A percentile compares a stretch with the other conserved stretches of the same genome.
phyloP scores from a whole-genome alignment of 495 filamentous ascomycete genomes.

The Aspergillus kassunensis region DNA sequence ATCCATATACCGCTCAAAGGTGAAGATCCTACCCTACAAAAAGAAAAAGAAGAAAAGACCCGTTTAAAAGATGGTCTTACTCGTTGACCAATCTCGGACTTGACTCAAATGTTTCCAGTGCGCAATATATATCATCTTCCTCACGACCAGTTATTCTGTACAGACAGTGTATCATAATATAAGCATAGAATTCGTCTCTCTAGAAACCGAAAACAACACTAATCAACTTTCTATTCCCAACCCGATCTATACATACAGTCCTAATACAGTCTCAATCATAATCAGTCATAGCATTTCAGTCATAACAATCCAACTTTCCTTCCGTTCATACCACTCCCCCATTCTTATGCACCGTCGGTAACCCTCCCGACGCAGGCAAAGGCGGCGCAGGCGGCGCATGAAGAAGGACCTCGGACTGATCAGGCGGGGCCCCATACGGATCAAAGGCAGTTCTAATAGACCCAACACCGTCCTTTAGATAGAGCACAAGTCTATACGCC shows the following conservation, averaged over 20 bases:
- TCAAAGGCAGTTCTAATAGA: slow-evolving; percentile 38
- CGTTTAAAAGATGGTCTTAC: too few species aligned
- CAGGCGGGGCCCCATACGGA: slow-evolving; percentile 28
- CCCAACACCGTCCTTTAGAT: slow-evolving; percentile 63
- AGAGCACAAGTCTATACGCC: slow-evolving; percentile 82
- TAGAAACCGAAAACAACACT: not conserved
- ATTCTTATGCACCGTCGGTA: slow-evolving; percentile 26
- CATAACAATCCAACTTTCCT: not conserved
- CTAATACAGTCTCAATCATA: too few species aligned
- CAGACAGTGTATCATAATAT: not conserved
- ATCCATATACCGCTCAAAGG: slow-evolving; percentile 27
- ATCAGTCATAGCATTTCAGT: not conserved
- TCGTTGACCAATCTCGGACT: too few species aligned
- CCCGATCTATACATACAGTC: not conserved
- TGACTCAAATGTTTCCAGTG: too few species aligned
- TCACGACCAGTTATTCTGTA: not conserved
- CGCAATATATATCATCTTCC: not conserved
- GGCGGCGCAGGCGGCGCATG: slow-evolving; percentile 9
- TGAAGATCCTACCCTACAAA: too few species aligned
- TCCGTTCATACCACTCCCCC: slow-evolving; percentile 9
- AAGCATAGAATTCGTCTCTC: not conserved
- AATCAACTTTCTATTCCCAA: slow-evolving; percentile 2
- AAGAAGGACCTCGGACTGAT: not conserved
- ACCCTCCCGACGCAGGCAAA: too few species aligned
- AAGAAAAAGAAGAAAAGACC: too few species aligned